Evolutionary conservation across 345 rosid genomes (phyloP).

Genomic region (Sisymbrium altissimum): DNA sequence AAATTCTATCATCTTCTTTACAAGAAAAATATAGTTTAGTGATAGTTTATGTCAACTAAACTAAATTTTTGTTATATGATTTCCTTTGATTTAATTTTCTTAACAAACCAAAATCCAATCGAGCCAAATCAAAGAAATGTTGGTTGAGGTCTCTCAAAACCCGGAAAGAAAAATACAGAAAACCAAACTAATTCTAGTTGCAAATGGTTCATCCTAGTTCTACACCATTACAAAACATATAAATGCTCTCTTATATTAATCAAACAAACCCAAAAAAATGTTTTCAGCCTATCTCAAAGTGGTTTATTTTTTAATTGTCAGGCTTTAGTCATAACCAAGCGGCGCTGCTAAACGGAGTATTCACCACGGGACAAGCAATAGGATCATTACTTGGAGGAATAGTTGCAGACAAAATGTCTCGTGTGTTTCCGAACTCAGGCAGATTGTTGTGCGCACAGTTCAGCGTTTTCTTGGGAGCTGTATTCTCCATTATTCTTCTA

Average conservation of each 20-base stretch:
- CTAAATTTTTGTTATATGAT: background rate
- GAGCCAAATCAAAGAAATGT: background rate
- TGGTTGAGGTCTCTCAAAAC: background rate
- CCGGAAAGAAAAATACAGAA: background rate
- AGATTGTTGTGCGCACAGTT: conserved; percentile 80
- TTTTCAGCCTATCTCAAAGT: background rate
- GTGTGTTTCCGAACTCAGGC: conserved; percentile 57
- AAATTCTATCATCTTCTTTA: no score
- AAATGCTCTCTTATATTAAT: background rate
- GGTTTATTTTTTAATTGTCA: background rate
- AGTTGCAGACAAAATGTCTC: conserved; percentile 63
- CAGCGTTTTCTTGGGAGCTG: conserved; percentile 80
- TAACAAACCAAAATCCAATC: background rate
- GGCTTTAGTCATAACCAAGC: conserved; percentile 71
- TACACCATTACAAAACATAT: background rate
- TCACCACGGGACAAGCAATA: conserved; percentile 64
- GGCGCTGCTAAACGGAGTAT: conserved; percentile 64
- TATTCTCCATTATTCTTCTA: conserved; percentile 71
- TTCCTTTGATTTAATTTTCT: background rate
- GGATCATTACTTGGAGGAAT: conserved; percentile 75
- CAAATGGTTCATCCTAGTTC: background rate
- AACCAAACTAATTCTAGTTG: background rate
- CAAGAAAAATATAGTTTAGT: no score
- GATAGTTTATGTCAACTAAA: background rate
- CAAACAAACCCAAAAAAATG: background rate